Evolutionary conservation across 2,329 filamentous ascomycete species (phyloP), one percentile per base, ranked within the genome.

Genomic region (Trematosphaeria pertusa): DNA sequence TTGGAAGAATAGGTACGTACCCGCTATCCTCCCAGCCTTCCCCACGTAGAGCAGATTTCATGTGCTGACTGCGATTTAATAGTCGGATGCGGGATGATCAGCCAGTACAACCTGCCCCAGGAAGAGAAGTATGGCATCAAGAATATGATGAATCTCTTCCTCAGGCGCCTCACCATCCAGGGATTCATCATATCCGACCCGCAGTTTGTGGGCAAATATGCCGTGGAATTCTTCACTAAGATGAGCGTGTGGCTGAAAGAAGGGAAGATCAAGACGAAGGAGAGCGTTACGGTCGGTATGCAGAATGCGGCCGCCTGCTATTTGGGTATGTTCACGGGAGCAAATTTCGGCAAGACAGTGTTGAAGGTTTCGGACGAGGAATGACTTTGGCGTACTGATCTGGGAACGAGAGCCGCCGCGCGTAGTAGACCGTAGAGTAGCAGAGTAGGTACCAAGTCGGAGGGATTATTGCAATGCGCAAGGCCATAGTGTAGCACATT

Each of bases 341-440:
- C 87, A 71, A 93, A 93, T 76, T 87, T 90, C 72, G 89, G 89
- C 61, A 94, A 94, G 81, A 87, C 88, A 14, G 81, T 92, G 15
- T 64, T 92, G 56, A 87, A 88, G 76, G 32, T 35, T n/a, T n/a
- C n/a, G n/a, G n/a, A n/a, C n/a, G n/a, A n/a, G n/a, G n/a, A n/a
- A n/a, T n/a, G n/a, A n/a, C n/a, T n/a, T n/a, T n/a, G n/a, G n/a
- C n/a, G n/a, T n/a, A n/a, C n/a, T n/a, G n/a, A n/a, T n/a, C n/a
- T n/a, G n/a, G n/a, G n/a, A n/a, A n/a, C n/a, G n/a, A n/a, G n/a
- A n/a, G n/a, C n/a, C n/a, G n/a, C n/a, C n/a, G n/a, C n/a, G n/a
- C n/a, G n/a, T n/a, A n/a, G n/a, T n/a, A n/a, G n/a, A n/a, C n/a
- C n/a, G n/a, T n/a, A n/a, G n/a, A n/a, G n/a, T n/a, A n/a, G n/a